phyloP scores from a whole-genome alignment of 768 basidiomycete species.

The Lepiota venenata region DNA sequence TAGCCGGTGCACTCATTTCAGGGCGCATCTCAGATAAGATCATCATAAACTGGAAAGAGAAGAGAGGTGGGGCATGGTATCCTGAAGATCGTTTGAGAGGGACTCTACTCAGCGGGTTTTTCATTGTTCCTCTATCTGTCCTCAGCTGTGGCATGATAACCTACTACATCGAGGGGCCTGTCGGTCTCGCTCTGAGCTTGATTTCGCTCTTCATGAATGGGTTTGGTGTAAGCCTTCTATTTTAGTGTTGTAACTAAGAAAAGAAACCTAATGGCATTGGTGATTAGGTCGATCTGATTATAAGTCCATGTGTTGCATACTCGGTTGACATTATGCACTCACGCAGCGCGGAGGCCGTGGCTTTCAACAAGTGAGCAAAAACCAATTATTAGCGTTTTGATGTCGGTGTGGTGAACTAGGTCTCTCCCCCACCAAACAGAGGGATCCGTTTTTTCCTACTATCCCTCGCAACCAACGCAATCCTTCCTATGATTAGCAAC shows the following conservation, averaged over 20 bases:
- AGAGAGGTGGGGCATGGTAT: conserved; percentile 49
- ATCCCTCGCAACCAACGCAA: conserved; percentile 36
- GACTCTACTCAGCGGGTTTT: conserved; percentile 36
- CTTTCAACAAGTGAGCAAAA: conserved; percentile 12
- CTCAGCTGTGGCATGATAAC: conserved; percentile 28
- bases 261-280: not conserved
- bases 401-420: no score
- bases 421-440: no score
- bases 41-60: conserved; percentile 46
- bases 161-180: conserved; percentile 20
- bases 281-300: not conserved
- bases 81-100: no score
- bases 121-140: conserved; percentile 45
- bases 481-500: conserved; percentile 51
- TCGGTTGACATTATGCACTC: conserved; percentile 55
- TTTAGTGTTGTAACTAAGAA: no score
- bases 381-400: no score
- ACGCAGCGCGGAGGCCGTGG: no score
- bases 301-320: conserved; percentile 55
- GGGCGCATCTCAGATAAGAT: conserved; percentile 57
- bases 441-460: conserved; percentile 44
- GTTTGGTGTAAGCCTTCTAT: conserved; percentile 39
- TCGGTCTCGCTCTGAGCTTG: conserved; percentile 44
- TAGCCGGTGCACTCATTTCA: conserved; percentile 58
- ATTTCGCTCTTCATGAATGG: conserved; percentile 58